Conservation (phyloP, 2,329 filamentous ascomycete genomes). For the Cadophora sp. region DNA sequence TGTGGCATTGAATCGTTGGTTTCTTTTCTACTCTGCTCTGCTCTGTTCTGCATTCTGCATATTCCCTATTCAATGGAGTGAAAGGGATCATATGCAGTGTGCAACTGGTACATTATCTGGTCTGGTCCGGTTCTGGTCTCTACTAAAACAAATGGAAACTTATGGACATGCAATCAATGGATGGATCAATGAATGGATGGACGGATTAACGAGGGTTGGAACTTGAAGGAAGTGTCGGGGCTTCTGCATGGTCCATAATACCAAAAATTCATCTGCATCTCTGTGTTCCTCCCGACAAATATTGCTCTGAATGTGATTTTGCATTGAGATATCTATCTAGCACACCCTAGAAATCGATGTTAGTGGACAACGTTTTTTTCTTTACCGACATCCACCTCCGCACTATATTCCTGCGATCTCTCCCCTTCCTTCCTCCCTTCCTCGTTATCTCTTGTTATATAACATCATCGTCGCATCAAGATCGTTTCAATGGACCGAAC, state of each 20-base stretch:
- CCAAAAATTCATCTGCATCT: conserved; percentile 6
- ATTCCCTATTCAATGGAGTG: not conserved
- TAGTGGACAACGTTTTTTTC: too few relatives aligned
- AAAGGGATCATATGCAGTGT: not conserved
- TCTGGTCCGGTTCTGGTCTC: not conserved
- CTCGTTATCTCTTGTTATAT: too few relatives aligned
- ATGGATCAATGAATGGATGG: not conserved
- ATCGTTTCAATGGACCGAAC: too few relatives aligned
- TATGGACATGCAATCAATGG: not conserved
- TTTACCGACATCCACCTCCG: too few relatives aligned
- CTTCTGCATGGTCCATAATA: conserved; percentile 3
- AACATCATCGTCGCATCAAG: too few relatives aligned
- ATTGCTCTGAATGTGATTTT: too few relatives aligned
- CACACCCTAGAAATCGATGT: too few relatives aligned
- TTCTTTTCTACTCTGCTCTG: not conserved
- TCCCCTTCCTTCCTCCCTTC: too few relatives aligned
- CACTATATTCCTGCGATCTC: too few relatives aligned
- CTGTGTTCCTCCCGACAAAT: too few relatives aligned
- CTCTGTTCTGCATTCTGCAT: conserved; percentile 11
- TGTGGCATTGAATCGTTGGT: conserved; percentile 4
- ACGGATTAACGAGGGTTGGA: not conserved
- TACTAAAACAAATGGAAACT: not conserved
- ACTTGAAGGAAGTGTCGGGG: not conserved
- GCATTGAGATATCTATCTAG: too few relatives aligned
- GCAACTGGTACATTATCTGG: not conserved